Conservation (phyloP, 768 basidiomycete species). For the Agrocybe praecox region DNA sequence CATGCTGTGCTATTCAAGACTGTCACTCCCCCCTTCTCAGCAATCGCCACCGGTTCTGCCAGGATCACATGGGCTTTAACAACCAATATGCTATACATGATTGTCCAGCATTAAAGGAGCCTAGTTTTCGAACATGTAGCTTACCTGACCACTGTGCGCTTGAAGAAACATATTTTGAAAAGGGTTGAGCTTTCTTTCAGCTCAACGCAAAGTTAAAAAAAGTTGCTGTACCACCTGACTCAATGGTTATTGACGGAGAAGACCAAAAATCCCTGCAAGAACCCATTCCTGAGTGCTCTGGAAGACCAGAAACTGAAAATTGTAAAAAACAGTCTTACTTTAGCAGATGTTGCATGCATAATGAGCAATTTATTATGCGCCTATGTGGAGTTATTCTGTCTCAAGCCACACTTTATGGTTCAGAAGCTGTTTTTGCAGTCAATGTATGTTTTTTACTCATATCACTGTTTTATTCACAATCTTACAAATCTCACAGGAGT, state of each 20-base stretch:
- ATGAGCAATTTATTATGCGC: constrained; percentile 26
- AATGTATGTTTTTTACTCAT: constrained; percentile 16
- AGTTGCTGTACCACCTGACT: too few species aligned
- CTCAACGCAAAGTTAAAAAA: too few species aligned
- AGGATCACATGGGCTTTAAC: constrained; percentile 11
- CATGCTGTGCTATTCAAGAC: constrained; percentile 29
- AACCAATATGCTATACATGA: constrained; percentile 19
- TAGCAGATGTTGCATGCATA: constrained; percentile 28
- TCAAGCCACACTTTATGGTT: constrained; percentile 27
- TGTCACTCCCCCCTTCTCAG: constrained; percentile 22
- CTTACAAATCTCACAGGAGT: constrained; percentile 4
- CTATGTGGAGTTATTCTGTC: constrained; percentile 29
- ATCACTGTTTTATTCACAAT: not conserved
- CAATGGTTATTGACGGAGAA: too few species aligned
- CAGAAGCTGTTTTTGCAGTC: constrained; percentile 24
- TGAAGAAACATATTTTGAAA: constrained; percentile 21
- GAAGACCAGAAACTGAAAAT: not conserved
- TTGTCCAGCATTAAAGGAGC: constrained; percentile 12
- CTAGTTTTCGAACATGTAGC: constrained; percentile 21
- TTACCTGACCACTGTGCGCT: constrained; percentile 20
- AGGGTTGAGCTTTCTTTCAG: too few species aligned
- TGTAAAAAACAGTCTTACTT: constrained; percentile 22
- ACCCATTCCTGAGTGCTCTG: not conserved
- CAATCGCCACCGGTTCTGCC: constrained; percentile 23
- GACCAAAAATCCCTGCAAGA: too few species aligned